A percentile compares a stretch with the other conserved stretches of the same genome.
Conservation (phyloP, 1,284 basidiomycete genomes). For the Cryptococcus sp. region DNA sequence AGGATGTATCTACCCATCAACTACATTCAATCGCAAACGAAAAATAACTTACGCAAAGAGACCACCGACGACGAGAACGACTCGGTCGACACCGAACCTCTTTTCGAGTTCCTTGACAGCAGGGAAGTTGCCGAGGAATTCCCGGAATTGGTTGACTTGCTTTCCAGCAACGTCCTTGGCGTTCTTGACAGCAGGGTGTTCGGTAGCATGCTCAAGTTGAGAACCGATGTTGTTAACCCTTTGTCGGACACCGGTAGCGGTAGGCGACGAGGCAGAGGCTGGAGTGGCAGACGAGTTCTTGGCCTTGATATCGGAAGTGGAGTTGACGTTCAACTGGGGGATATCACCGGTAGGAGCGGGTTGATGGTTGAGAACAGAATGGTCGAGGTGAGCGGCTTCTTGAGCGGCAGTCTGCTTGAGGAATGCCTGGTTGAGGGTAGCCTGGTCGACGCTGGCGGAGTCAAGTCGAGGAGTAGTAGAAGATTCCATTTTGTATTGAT, state of each 20-base stretch:
- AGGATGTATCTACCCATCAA: constrained; percentile 29
- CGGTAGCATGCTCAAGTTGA: constrained; percentile 18
- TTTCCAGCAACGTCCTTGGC: constrained; percentile 19
- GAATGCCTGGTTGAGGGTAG: no score
- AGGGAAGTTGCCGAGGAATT: constrained; percentile 24
- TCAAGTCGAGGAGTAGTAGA: no score
- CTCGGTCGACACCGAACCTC: constrained; percentile 32
- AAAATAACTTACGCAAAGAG: constrained; percentile 22
- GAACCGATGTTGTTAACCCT: constrained; percentile 17
- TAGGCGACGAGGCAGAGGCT: not conserved
- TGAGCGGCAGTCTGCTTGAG: no score
- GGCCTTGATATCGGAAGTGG: not conserved
- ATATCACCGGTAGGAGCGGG: not conserved
- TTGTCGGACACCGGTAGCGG: constrained; percentile 18
- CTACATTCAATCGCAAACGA: not conserved
- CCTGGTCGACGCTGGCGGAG: no score
- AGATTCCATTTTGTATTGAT: no score
- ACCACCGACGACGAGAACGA: constrained; percentile 29
- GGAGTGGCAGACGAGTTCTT: not conserved
- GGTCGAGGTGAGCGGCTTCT: not conserved
- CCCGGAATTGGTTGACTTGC: constrained; percentile 24
- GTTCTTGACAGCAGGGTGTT: constrained; percentile 30
- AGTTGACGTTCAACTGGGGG: not conserved
- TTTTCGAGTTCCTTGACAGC: constrained; percentile 27
- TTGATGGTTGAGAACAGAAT: not conserved